A percentile compares a stretch with the other conserved stretches of the same genome.
phyloP scores from a whole-genome alignment of 1,284 basidiomycete genomes.

The Fomitopsis betulina region DNA sequence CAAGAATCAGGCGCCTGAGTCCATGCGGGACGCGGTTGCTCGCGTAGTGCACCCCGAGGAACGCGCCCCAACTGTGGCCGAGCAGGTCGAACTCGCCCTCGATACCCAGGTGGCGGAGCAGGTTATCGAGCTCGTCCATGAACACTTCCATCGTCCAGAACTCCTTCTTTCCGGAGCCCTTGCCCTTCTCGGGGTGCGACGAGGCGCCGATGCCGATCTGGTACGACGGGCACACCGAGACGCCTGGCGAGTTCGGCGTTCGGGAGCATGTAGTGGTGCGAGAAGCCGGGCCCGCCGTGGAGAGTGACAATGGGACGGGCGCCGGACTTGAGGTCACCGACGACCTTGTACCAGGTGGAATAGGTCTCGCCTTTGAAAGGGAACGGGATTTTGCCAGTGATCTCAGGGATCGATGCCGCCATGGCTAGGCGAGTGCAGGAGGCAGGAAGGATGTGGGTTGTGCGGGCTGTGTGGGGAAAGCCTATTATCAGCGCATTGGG shows the following conservation, averaged over 20 bases:
- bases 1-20: slow-evolving; percentile 26
- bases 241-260: slow-evolving; percentile 19
- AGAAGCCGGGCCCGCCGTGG: slow-evolving; percentile 32
- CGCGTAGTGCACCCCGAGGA: slow-evolving; percentile 24
- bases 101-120: slow-evolving; percentile 25
- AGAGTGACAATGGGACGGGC: slow-evolving; percentile 29
- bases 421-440: neutral
- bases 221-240: slow-evolving; percentile 27
- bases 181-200: slow-evolving; percentile 28
- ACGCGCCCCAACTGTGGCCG: slow-evolving; percentile 35
- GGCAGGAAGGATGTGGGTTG: too few relatives aligned
- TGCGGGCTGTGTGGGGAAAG: neutral
- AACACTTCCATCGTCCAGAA: slow-evolving; percentile 30
- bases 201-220: slow-evolving; percentile 30
- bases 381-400: slow-evolving; percentile 15
- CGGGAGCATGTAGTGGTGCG: slow-evolving; percentile 24
- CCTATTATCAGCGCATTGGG: neutral
- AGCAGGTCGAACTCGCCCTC: slow-evolving; percentile 25
- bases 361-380: slow-evolving; percentile 16
- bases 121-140: slow-evolving; percentile 16
- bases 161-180: neutral
- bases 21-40: slow-evolving; percentile 22
- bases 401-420: neutral
- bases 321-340: slow-evolving; percentile 13
- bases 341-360: slow-evolving; percentile 16